Percentiles rank a stretch among this genome's conserved stretches.
Evolutionary conservation across 2,329 filamentous ascomycete species (phyloP).

Genomic region (Dactylellina sp.): DNA sequence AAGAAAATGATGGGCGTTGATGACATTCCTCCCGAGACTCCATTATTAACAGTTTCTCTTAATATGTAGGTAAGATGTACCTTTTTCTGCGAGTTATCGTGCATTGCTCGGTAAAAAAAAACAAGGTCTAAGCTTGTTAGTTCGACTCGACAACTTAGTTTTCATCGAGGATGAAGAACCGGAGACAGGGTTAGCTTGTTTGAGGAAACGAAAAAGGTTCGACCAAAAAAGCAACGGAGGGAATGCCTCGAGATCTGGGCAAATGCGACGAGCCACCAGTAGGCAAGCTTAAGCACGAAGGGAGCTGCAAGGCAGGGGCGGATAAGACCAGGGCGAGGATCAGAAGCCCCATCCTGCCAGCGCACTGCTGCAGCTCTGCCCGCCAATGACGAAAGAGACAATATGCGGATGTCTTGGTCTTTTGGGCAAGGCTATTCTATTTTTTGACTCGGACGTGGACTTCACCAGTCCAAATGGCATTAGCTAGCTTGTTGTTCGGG

Average conservation of each 20-base stretch:
- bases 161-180: constrained; percentile 48
- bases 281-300: constrained; percentile 42
- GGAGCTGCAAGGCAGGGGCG: constrained; percentile 55
- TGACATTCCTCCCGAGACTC: constrained; percentile 49
- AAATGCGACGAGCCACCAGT: constrained; percentile 34
- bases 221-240: constrained; percentile 41
- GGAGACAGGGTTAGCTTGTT: constrained; percentile 56
- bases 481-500: not conserved
- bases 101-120: constrained; percentile 55
- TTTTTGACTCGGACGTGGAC: constrained; percentile 55
- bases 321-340: constrained; percentile 55
- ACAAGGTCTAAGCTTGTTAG: constrained; percentile 56
- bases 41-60: constrained; percentile 52
- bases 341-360: constrained; percentile 52
- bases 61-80: constrained; percentile 53
- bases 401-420: constrained; percentile 38
- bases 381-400: constrained; percentile 56
- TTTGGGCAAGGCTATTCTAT: constrained; percentile 56
- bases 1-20: constrained; percentile 26
- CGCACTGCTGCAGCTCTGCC: constrained; percentile 55
- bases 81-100: constrained; percentile 57
- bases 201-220: constrained; percentile 50
- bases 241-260: constrained; percentile 46
- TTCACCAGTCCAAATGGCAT: constrained; percentile 49
- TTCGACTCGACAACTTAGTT: constrained; percentile 31